Base-by-base conservation (phyloP, 1,139 yeast species). In the Casaregolazyma suthepensis region DNA sequence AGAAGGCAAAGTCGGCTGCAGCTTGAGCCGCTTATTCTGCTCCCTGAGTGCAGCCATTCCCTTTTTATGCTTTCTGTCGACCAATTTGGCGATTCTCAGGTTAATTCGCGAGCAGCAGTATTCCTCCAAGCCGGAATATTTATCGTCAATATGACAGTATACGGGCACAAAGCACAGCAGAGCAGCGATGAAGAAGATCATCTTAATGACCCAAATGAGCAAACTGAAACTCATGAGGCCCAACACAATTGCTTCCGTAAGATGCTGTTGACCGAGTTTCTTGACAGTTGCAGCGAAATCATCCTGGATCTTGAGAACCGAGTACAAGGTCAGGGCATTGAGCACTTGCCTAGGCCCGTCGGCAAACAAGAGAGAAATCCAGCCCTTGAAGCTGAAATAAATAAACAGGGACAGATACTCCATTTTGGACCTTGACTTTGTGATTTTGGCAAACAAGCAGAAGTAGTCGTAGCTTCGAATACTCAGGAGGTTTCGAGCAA, bases 301-400 rank as follows among this genome's bases (percentile, higher is more conserved):
- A 55, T 71, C 74, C 46, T 69, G 65, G 20, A 77, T 64, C 48
- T 75, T 64, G 48, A 79, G 68, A 18, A 81, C 81, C 2, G 81
- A 76, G 64, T 84, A 75, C 40, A 86, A 69, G 0, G 96, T 87
- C 59, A 87, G 71, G 26, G 90, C 86, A 66, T 89, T 89, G 61
- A 89, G 79, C 2, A 85, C 85, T 70, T 89, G 96, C 68, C 96
- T 79, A n/a, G 96, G 96, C 5, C 91, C 78, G 62, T 89, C 96
- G 0, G 96, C 91, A 46, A 87, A 72, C 18, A 86, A 61, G 38
- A 87, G 74, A 55, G 80, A 80, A 15, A 83, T 66, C 65, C 93
- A 87, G 49, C 79, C 78, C 59, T 83, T 82, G 53, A 87, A 70
- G 55, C 87, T 85, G 63, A 80, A 81, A 67, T 82, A 87, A 3